Evolutionary conservation across 2,329 filamentous ascomycete species (phyloP), one percentile per base, ranked within the genome.

Genomic region (Aspergillus quadrilineatus): DNA sequence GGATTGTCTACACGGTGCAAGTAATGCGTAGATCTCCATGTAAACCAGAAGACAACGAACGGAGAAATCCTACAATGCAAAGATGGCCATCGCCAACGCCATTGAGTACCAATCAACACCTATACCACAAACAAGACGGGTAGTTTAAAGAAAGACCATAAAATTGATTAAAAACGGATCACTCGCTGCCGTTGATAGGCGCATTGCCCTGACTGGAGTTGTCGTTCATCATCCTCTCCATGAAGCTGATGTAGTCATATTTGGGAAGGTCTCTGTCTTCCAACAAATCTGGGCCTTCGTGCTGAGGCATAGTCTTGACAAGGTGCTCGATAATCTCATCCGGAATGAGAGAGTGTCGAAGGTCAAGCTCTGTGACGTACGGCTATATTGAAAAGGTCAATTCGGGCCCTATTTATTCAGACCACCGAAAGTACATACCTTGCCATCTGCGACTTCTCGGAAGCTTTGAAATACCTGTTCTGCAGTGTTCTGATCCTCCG

Each of bases 401-500:
- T 3, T 42, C 26, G 14, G 17, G 15, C 17, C 22, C 10, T 28
- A 14, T 14, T 7, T 34, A 15, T 7, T 62, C 15, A 63, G 22
- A 8, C 29, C 14, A 28, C 30, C 29, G 34, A 32, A 17, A 39
- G 22, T 42, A 63, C 79, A 64, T 72, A 84, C 82, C 79, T 99
- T 99, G 63, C 94, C 94, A 77, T 99, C 94, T 15, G 94, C 94
- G 45, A 99, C 94, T 76, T 99, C 94, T 56, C 88, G 86, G 84
- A 99, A 99, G 62, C 89, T 95, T 77, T 99, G 93, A 79, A 94
- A 97, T 4, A 99, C 94, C 74, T 99, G 94, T 75, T 97, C 94
- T 10, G 94, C 94, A 4, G 92, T 97, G 73, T 99, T 97, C 77
- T 99, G 94, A 71, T 99, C 94, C 76, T 99, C 94, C 10, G 94